These are phyloP conservation scores for Didymella exigua DNA, from an alignment of 2,329 filamentous ascomycete genomes.

Conservation along the genomic window DNA sequence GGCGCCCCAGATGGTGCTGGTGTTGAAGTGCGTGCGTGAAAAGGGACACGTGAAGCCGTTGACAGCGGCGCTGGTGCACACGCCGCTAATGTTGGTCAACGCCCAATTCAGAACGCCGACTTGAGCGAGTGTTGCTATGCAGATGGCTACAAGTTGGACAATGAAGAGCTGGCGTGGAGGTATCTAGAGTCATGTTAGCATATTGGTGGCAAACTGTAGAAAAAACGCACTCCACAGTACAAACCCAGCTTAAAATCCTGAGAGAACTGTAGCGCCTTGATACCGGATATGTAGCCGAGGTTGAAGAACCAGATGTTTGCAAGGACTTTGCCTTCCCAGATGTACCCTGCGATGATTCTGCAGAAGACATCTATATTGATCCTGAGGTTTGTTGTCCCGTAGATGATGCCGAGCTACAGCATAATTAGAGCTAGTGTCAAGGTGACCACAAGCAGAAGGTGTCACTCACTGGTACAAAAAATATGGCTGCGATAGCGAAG, in stretches of 20 bases:
- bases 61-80: not conserved
- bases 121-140: not conserved
- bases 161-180: not conserved
- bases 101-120: constrained; percentile 5
- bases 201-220: no score
- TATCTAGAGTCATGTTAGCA: not conserved
- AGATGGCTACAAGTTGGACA: not conserved
- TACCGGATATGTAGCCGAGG: not conserved
- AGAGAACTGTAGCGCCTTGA: not conserved
- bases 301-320: constrained; percentile 4
- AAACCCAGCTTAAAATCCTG: not conserved
- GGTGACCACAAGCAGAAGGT: no score
- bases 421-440: no score
- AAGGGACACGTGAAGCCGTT: constrained; percentile 4
- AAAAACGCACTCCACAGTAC: not conserved
- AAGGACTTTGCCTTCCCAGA: not conserved
- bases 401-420: not conserved
- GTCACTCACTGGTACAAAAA: not conserved
- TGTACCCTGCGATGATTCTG: not conserved
- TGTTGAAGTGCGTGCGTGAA: not conserved
- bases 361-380: not conserved
- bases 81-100: not conserved
- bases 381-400: not conserved
- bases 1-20: constrained; percentile 2
- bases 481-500: not conserved